Percentiles rank a stretch among this genome's conserved stretches.
These are phyloP conservation scores for Coemansia sp. DNA, from an alignment of 192 early-diverging fungal genomes.

Conservation along the genomic window DNA sequence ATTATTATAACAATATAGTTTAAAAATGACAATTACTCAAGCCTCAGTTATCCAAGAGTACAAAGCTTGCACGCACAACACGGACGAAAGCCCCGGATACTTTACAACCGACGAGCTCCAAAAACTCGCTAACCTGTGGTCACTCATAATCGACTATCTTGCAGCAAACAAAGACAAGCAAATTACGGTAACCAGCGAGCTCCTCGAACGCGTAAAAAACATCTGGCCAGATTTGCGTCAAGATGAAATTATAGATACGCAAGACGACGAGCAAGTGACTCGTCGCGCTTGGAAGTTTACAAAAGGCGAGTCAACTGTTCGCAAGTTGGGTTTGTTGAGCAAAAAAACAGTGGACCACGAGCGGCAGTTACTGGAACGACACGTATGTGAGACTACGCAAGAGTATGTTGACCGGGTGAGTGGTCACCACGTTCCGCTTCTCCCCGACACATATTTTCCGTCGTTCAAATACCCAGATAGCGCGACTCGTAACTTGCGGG, in stretches of 20 bases:
- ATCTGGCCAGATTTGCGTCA: slow-evolving; percentile 17
- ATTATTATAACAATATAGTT: no score
- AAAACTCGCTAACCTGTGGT: slow-evolving; percentile 38
- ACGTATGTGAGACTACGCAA: slow-evolving; percentile 44
- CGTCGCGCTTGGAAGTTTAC: slow-evolving; percentile 39
- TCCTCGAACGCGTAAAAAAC: slow-evolving; percentile 14
- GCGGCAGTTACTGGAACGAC: slow-evolving; percentile 24
- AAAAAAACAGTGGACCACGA: slow-evolving; percentile 17
- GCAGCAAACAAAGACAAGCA: slow-evolving; percentile 20
- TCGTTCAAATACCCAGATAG: slow-evolving; percentile 30
- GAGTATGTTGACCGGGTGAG: slow-evolving; percentile 28
- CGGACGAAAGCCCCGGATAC: slow-evolving; percentile 18
- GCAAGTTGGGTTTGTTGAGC: slow-evolving; percentile 10
- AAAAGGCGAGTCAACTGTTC: slow-evolving; percentile 28
- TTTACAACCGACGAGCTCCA: slow-evolving; percentile 32
- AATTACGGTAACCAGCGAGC: slow-evolving; percentile 27
- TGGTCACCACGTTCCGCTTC: slow-evolving; percentile 19
- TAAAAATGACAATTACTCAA: slow-evolving; percentile 41
- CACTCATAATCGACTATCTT: slow-evolving; percentile 25
- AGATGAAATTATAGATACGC: slow-evolving; percentile 12
- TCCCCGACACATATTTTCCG: slow-evolving; percentile 35
- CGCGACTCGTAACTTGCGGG: slow-evolving; percentile 26
- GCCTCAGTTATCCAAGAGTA: slow-evolving; percentile 41
- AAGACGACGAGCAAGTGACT: slow-evolving; percentile 19
- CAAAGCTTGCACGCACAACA: slow-evolving; percentile 12